phyloP scores from a whole-genome alignment of 169 alveolate species.

The Ichthyophthirius multifiliis region DNA sequence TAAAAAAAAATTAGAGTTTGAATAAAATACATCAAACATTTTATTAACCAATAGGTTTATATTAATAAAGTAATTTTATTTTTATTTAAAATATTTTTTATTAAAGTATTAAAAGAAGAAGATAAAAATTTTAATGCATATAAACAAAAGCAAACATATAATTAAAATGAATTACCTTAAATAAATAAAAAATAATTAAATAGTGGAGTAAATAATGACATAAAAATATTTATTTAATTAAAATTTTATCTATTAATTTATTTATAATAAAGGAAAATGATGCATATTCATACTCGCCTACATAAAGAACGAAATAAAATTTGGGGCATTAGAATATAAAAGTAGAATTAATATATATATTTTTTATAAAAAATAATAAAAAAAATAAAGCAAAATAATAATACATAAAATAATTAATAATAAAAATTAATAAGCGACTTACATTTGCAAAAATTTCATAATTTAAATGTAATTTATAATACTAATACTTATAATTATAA shows the following conservation, averaged over 20 bases:
- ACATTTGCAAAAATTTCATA: slow-evolving; percentile 11
- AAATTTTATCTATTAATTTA: background rate
- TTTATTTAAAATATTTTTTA: background rate
- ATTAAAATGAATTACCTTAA: background rate
- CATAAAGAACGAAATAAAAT: background rate
- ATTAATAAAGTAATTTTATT: background rate
- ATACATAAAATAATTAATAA: too few relatives aligned
- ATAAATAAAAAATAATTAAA: background rate
- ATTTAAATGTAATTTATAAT: slow-evolving; percentile 33
- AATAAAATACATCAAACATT: slow-evolving; percentile 17
- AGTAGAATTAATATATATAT: too few relatives aligned
- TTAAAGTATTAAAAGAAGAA: background rate
- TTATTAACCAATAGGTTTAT: slow-evolving; percentile 3
- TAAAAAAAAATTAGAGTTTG: background rate
- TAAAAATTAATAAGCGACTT: background rate
- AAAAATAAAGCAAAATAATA: background rate
- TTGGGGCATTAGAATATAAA: too few relatives aligned
- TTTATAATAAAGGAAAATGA: background rate
- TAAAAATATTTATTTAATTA: background rate
- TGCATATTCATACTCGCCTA: background rate
- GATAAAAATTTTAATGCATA: background rate
- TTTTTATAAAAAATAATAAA: too few relatives aligned
- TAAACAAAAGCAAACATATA: background rate
- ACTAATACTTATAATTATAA: slow-evolving; percentile 32
- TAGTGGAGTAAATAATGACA: too few relatives aligned